These are phyloP conservation scores for Tylopilus cervinicoccineus DNA, from an alignment of 768 basidiomycete species.

Conservation along the genomic window DNA sequence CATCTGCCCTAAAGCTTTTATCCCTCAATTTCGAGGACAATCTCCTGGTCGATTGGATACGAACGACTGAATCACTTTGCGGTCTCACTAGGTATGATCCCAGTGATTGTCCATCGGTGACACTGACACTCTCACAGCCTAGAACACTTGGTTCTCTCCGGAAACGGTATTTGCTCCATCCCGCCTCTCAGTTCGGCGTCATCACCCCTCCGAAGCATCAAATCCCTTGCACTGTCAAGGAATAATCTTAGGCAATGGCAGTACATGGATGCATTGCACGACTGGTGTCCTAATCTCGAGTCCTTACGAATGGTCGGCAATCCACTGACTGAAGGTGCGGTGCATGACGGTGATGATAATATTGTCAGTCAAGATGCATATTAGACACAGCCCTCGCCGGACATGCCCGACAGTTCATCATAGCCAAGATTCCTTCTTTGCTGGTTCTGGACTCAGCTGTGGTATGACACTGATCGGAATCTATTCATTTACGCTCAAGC, in stretches of 20 bases:
- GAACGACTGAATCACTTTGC: constrained; percentile 42
- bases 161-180: constrained; percentile 54
- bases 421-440: constrained; percentile 68
- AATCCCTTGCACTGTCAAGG: constrained; percentile 58
- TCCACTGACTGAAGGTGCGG: constrained; percentile 56
- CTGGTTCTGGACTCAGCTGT: constrained; percentile 56
- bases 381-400: constrained; percentile 37
- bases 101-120: background rate
- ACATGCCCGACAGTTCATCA: constrained; percentile 53
- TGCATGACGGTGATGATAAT: background rate
- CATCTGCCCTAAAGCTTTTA: constrained; percentile 32
- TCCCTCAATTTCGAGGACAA: constrained; percentile 73
- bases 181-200: constrained; percentile 24
- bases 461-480: constrained; percentile 38
- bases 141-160: constrained; percentile 60
- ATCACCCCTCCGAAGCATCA: constrained; percentile 37
- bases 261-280: constrained; percentile 58
- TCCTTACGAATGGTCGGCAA: constrained; percentile 60
- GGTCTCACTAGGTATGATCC: constrained; percentile 42
- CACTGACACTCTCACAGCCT: constrained; percentile 38
- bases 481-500: constrained; percentile 9
- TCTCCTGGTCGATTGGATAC: constrained; percentile 51
- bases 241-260: constrained; percentile 60
- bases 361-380: constrained; percentile 1
- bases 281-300: constrained; percentile 67